phyloP scores from a whole-genome alignment of 139 green algal species.

The Chlamydomonas incerta region DNA sequence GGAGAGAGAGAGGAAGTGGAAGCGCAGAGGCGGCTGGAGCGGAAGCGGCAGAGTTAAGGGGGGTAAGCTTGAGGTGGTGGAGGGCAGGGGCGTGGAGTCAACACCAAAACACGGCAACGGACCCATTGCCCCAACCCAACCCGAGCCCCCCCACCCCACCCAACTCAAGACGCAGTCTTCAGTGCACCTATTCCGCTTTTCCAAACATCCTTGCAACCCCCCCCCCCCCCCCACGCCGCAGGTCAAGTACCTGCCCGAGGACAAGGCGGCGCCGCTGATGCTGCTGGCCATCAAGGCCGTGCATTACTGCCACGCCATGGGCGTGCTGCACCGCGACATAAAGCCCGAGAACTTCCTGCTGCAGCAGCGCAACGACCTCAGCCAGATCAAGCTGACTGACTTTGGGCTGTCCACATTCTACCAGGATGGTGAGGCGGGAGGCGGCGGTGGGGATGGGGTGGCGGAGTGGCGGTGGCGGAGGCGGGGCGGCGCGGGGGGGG shows the following conservation, averaged over 20 bases:
- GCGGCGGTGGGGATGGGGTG: neutral
- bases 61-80: no score
- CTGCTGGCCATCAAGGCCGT: slow-evolving; percentile 40
- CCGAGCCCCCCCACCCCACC: no score
- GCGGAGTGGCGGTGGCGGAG: no score
- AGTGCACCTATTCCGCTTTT: no score
- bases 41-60: no score
- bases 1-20: no score
- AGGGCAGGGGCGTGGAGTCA: no score
- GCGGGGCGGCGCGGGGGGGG: neutral
- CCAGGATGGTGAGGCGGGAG: slow-evolving; percentile 50
- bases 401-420: slow-evolving; percentile 84
- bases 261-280: slow-evolving; percentile 44
- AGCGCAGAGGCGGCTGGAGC: no score
- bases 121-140: no score
- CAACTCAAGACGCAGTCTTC: no score
- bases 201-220: no score
- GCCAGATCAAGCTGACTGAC: slow-evolving; percentile 73
- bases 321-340: slow-evolving; percentile 71
- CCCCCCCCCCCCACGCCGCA: neutral
- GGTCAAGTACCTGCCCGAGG: slow-evolving; percentile 44
- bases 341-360: slow-evolving; percentile 81
- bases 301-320: slow-evolving; percentile 52
- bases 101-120: no score
- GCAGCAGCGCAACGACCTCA: neutral